These are phyloP conservation scores for Fusarium transvaalense DNA, from an alignment of 2,329 filamentous ascomycete species.

Conservation along the genomic window DNA sequence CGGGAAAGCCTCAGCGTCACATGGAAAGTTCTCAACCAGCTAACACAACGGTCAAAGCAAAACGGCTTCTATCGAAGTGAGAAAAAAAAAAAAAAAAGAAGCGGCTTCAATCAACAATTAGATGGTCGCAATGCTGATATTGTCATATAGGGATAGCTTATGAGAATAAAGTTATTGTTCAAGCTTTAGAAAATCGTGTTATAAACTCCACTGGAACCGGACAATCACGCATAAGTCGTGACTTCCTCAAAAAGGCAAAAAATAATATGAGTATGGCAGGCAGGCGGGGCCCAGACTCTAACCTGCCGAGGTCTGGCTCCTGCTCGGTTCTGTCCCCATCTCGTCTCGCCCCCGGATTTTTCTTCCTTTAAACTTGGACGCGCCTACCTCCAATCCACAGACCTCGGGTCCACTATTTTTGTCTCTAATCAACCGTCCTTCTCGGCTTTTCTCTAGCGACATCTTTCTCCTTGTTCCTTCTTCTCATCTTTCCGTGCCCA, in stretches of 20 bases:
- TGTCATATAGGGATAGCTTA: no score
- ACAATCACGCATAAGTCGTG: conserved; percentile 10
- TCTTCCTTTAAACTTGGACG: conserved; percentile 40
- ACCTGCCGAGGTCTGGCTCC: conserved; percentile 44
- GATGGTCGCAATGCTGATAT: not conserved
- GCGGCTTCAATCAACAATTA: not conserved
- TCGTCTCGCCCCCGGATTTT: conserved; percentile 47
- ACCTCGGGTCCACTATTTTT: conserved; percentile 34
- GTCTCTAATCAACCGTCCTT: conserved; percentile 37
- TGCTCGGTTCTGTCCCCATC: conserved; percentile 27
- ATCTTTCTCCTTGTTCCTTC: conserved; percentile 9
- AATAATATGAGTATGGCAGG: conserved; percentile 15
- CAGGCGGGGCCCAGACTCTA: conserved; percentile 19
- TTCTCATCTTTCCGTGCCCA: conserved; percentile 16
- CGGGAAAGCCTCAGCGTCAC: conserved; percentile 34
- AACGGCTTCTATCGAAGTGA: conserved; percentile 1
- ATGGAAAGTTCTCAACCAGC: conserved; percentile 28
- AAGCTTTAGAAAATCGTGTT: conserved; percentile 2
- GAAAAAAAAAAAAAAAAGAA: no score
- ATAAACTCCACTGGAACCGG: no score
- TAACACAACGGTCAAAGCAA: conserved; percentile 13
- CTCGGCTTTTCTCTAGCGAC: conserved; percentile 28
- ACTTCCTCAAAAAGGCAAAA: conserved; percentile 26
- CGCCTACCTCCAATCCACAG: conserved; percentile 13
- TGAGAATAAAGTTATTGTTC: not conserved